phyloP scores from a whole-genome alignment of 2,329 filamentous ascomycete genomes.

The Hymenoscyphus fraxineus region DNA sequence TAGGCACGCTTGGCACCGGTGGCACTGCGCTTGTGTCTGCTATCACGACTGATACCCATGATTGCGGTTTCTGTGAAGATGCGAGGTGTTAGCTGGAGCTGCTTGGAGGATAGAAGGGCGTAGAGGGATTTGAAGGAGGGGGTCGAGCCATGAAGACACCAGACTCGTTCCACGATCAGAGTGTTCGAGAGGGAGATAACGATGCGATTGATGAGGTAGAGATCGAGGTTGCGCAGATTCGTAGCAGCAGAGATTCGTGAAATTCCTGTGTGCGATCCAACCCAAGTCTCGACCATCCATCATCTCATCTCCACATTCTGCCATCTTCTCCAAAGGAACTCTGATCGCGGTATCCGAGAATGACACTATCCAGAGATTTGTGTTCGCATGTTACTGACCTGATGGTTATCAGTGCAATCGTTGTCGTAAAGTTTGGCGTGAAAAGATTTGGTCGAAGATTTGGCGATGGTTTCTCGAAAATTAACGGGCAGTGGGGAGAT shows the following conservation, averaged over 20 bases:
- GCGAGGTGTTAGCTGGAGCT: slow-evolving; percentile 29
- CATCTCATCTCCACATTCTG: not conserved
- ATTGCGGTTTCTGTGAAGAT: slow-evolving; percentile 63
- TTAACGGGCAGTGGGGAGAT: not conserved
- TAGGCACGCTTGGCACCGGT: slow-evolving; percentile 96
- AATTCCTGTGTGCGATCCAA: slow-evolving; percentile 5
- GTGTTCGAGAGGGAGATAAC: slow-evolving; percentile 7
- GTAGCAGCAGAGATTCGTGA: not conserved
- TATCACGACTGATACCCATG: slow-evolving; percentile 99
- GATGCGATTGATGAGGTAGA: not conserved
- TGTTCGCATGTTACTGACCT: slow-evolving; percentile 41
- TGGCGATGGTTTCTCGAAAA: not conserved
- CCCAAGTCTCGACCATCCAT: not conserved
- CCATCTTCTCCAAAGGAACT: slow-evolving; percentile 9
- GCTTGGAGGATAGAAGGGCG: not conserved
- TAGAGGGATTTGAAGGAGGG: not conserved
- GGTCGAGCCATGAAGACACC: slow-evolving; percentile 1
- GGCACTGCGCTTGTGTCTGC: slow-evolving; percentile 99
- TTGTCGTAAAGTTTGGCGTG: slow-evolving; percentile 17
- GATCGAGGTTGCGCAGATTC: slow-evolving; percentile 9
- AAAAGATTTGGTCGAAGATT: not conserved
- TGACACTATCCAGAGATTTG: not conserved
- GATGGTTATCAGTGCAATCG: slow-evolving; percentile 50
- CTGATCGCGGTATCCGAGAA: slow-evolving; percentile 13
- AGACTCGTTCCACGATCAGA: slow-evolving; percentile 9